phyloP scores from a whole-genome alignment of 176 grass and related monocot species.

The Hordeum vulgare region DNA sequence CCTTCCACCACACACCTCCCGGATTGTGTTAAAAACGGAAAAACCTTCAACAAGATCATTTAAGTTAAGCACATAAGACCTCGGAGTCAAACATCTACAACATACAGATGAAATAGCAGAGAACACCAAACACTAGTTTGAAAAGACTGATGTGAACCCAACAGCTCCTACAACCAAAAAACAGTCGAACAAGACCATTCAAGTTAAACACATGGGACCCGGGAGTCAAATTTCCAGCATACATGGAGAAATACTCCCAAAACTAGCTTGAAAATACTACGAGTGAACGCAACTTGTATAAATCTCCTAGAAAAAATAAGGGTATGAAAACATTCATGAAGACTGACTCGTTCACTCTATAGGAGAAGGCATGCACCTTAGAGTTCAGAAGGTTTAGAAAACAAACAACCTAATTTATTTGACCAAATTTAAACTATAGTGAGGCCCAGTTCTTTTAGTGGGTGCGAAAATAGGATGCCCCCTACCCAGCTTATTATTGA shows the following conservation, averaged over 20 bases:
- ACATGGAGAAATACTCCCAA: slow-evolving; percentile 16
- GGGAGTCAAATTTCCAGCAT: slow-evolving; percentile 29
- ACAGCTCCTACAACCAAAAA: slow-evolving; percentile 43
- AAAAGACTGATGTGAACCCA: not conserved
- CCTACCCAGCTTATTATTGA: too few relatives aligned
- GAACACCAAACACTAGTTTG: slow-evolving; percentile 10
- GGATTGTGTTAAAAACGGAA: slow-evolving; percentile 83
- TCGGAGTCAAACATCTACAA: slow-evolving; percentile 40
- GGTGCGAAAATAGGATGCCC: too few relatives aligned
- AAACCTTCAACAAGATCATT: slow-evolving; percentile 99
- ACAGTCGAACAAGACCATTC: slow-evolving; percentile 95
- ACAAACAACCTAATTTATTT: not conserved
- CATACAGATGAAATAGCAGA: slow-evolving; percentile 32
- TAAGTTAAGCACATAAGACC: slow-evolving; percentile 72
- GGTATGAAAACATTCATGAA: not conserved
- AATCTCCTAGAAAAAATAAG: not conserved
- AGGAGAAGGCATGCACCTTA: not conserved
- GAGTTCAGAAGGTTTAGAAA: not conserved
- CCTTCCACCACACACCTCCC: slow-evolving; percentile 92
- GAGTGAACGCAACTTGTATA: not conserved
- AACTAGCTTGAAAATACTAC: not conserved
- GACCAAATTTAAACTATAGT: not conserved
- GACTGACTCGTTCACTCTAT: not conserved
- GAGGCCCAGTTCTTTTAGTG: too few relatives aligned
- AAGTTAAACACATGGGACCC: slow-evolving; percentile 62